phyloP scores from a whole-genome alignment of 352 stramenopile genomes.

The Pythium dissotocum region DNA sequence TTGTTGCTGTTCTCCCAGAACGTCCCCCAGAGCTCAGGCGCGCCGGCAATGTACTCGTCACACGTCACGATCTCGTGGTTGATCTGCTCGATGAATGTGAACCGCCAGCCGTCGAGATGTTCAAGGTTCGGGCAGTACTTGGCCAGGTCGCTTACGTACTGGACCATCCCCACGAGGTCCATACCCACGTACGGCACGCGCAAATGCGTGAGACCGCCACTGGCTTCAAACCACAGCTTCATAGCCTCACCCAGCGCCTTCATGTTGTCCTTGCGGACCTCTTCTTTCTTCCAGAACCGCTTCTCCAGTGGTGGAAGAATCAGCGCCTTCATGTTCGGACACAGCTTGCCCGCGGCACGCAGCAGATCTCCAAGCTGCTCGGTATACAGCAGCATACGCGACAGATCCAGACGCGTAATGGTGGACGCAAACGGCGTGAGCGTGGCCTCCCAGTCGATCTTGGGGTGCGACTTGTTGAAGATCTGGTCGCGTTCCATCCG shows the following conservation, averaged over 20 bases:
- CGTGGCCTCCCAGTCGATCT: conserved; percentile 31
- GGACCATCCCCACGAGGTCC: conserved; percentile 11
- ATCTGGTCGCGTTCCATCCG: conserved; percentile 7
- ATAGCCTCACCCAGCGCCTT: conserved; percentile 24
- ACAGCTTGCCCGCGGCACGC: conserved; percentile 13
- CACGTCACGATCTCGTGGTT: conserved; percentile 24
- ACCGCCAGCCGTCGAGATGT: conserved; percentile 30
- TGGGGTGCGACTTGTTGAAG: conserved; percentile 14
- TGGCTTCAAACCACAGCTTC: conserved; percentile 23
- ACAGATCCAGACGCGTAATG: conserved; percentile 24
- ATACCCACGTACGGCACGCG: conserved; percentile 18
- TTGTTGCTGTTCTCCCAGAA: conserved; percentile 13
- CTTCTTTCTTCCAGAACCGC: conserved; percentile 15
- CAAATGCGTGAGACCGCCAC: conserved; percentile 21
- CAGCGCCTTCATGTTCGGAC: conserved; percentile 23
- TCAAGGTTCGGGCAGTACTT: conserved; percentile 26
- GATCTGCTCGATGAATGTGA: conserved; percentile 25
- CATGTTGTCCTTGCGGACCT: conserved; percentile 15
- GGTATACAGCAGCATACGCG: conserved; percentile 27
- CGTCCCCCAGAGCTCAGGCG: conserved; percentile 5
- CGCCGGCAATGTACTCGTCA: conserved; percentile 12
- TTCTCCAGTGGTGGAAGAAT: conserved; percentile 22
- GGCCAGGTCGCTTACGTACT: conserved; percentile 14
- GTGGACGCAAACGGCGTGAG: conserved; percentile 8
- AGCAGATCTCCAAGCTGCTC: conserved; percentile 16